A percentile compares a stretch with the other conserved stretches of the same genome.
These are phyloP conservation scores for Tylopilus cervinicoccineus DNA, from an alignment of 768 basidiomycete species.

Conservation along the genomic window DNA sequence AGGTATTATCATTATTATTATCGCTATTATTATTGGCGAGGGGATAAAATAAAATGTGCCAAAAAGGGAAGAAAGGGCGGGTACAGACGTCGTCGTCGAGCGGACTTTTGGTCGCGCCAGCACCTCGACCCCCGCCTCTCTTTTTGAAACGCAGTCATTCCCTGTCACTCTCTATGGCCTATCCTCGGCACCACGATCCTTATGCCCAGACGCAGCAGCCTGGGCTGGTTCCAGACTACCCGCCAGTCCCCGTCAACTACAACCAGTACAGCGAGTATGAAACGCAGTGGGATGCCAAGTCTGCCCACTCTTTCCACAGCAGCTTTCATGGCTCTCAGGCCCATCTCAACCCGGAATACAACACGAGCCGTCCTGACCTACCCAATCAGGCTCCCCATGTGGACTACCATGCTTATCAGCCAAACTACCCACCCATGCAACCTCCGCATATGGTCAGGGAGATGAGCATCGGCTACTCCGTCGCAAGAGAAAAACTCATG, in stretches of 20 bases:
- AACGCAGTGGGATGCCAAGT: constrained; percentile 47
- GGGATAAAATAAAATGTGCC: too few species aligned
- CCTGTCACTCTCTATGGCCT: constrained; percentile 42
- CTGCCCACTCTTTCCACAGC: constrained; percentile 60
- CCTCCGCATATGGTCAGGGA: constrained; percentile 46
- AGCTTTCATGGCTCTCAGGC: constrained; percentile 61
- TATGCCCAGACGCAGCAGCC: constrained; percentile 32
- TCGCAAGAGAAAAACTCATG: constrained; percentile 76
- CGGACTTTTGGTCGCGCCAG: constrained; percentile 14
- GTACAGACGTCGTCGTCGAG: constrained; percentile 1
- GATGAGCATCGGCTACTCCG: constrained; percentile 56
- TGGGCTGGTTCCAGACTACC: constrained; percentile 35
- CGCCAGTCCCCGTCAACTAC: constrained; percentile 25
- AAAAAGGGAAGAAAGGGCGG: neutral
- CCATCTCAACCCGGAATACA: constrained; percentile 63
- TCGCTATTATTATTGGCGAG: too few species aligned
- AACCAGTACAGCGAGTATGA: constrained; percentile 45
- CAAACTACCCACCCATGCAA: constrained; percentile 60
- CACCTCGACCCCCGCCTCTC: neutral
- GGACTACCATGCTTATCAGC: constrained; percentile 39
- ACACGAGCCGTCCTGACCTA: constrained; percentile 46
- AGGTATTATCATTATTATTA: too few species aligned
- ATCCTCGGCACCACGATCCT: constrained; percentile 50
- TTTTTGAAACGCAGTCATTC: neutral
- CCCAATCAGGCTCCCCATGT: constrained; percentile 40